These are phyloP conservation scores for Spathaspora hagerdaliae DNA, from an alignment of 805 yeast species.

Conservation along the genomic window DNA sequence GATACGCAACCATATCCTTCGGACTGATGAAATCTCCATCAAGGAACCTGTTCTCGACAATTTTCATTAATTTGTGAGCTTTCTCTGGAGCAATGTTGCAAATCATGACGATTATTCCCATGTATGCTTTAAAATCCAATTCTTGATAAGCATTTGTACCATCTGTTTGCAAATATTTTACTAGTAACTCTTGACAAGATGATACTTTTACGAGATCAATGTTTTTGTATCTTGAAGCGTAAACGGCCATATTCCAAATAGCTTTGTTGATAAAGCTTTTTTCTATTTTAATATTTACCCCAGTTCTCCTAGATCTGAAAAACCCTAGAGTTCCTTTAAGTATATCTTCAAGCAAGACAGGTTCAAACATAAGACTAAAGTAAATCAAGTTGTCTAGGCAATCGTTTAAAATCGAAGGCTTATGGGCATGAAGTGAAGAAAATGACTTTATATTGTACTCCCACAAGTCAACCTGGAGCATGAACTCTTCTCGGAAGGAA, in stretches of 20 bases:
- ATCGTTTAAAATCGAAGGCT: conserved; percentile 13
- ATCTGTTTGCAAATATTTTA: conserved; percentile 11
- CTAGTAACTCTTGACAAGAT: conserved; percentile 25
- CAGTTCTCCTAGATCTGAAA: conserved; percentile 16
- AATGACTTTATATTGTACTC: conserved; percentile 19
- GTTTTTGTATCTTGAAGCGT: conserved; percentile 4
- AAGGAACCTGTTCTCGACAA: conserved; percentile 22
- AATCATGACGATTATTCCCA: conserved; percentile 35
- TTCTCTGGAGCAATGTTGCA: conserved; percentile 18
- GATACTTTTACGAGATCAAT: neutral
- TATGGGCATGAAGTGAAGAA: conserved; percentile 16
- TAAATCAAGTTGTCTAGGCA: conserved; percentile 24
- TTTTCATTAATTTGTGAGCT: conserved; percentile 21
- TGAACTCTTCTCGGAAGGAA: conserved; percentile 22
- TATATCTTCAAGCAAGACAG: conserved; percentile 16
- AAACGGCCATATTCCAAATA: conserved; percentile 25
- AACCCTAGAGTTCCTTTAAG: conserved; percentile 14
- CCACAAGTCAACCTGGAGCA: conserved; percentile 38
- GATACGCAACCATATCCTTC: conserved; percentile 19
- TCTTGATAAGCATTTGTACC: conserved; percentile 10
- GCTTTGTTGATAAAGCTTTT: conserved; percentile 17
- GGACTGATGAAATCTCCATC: neutral
- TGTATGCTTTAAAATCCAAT: conserved; percentile 26
- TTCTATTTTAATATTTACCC: conserved; percentile 17
- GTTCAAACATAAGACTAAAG: conserved; percentile 22